Evolutionary conservation across 768 basidiomycete species (phyloP), one percentile per base, ranked within the genome.

Genomic region (Lanmaoa rubissima): DNA sequence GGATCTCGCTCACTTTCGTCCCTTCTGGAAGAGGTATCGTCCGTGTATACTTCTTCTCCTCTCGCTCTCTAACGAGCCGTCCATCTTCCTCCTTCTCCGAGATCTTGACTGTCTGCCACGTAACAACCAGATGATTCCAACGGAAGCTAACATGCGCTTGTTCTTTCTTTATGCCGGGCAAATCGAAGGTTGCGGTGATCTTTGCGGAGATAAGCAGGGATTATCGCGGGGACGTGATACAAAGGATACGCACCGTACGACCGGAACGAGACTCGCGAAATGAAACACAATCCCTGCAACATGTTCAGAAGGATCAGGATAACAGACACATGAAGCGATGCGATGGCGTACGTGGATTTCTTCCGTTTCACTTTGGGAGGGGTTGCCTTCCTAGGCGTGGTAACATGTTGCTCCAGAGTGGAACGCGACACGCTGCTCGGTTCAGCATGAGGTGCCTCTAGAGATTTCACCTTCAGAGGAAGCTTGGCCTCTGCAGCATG

Each of bases 81-180:
- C 80, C 85, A 21, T 79, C 78, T 58, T 90, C 86, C 60, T 82
- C 79, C 73, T 78, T 80, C 67, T 90, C 88, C 13, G 76, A 74
- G 48, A 83, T 75, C 61, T 81, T 83, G 53, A 82, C 75, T 11
- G 76, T 79, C 56, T 80, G 77, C 88, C 88, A 91, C 17, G 82
- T 86, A 39, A 91, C 76, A 38, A 87, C 76, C 11, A 91, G 73
- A 44, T 81, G 74, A 60, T 80, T 73, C 51, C 79, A 78, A 51
- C 87, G 86, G 62, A 82, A 90, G 66, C 83, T 88, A 65, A 91
- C 84, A 61, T 90, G 88, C 53, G 89, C 81, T 58, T 90, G 83
- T 55, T 88, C 80, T 68, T 89, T 90, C 65, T 77, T 78, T 42
- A 90, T 81, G 31, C 87, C 85, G 3, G 79, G 79, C 63, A 91